Conservation (phyloP, 345 rosid species). For the Bretschneidera sinensis region DNA sequence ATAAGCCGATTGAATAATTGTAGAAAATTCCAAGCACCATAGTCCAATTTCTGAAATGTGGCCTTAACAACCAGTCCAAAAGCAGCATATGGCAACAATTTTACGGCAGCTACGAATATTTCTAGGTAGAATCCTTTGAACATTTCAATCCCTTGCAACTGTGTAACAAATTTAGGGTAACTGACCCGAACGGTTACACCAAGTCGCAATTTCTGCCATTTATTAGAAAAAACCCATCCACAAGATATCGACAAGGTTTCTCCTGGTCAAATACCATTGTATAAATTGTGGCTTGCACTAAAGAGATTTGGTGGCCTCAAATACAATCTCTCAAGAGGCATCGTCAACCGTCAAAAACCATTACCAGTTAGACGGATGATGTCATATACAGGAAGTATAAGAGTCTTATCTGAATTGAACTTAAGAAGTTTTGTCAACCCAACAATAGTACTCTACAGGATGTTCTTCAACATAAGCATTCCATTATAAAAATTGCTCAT, state of each 20-base stretch:
- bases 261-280: slow-evolving; percentile 67
- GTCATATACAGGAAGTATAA: slow-evolving; percentile 52
- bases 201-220: slow-evolving; percentile 52
- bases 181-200: slow-evolving; percentile 59
- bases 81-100: slow-evolving; percentile 50
- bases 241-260: slow-evolving; percentile 49
- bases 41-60: slow-evolving; percentile 43
- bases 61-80: slow-evolving; percentile 67
- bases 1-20: slow-evolving; percentile 40
- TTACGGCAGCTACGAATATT: slow-evolving; percentile 53
- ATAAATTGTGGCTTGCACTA: slow-evolving; percentile 39
- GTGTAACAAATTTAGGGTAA: slow-evolving; percentile 52
- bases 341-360: slow-evolving; percentile 48
- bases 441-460: slow-evolving; percentile 39
- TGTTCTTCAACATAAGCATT: slow-evolving; percentile 35
- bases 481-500: slow-evolving; percentile 50
- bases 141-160: slow-evolving; percentile 30
- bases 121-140: slow-evolving; percentile 69
- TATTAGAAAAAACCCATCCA: slow-evolving; percentile 75
- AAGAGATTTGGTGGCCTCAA: slow-evolving; percentile 50
- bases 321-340: slow-evolving; percentile 51
- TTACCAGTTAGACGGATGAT: slow-evolving; percentile 59
- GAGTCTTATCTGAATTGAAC: slow-evolving; percentile 42
- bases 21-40: slow-evolving; percentile 72
- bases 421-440: slow-evolving; percentile 60